Evolutionary conservation across 495 filamentous ascomycete genomes (phyloP).

Genomic region (Daldinia caldariorum): DNA sequence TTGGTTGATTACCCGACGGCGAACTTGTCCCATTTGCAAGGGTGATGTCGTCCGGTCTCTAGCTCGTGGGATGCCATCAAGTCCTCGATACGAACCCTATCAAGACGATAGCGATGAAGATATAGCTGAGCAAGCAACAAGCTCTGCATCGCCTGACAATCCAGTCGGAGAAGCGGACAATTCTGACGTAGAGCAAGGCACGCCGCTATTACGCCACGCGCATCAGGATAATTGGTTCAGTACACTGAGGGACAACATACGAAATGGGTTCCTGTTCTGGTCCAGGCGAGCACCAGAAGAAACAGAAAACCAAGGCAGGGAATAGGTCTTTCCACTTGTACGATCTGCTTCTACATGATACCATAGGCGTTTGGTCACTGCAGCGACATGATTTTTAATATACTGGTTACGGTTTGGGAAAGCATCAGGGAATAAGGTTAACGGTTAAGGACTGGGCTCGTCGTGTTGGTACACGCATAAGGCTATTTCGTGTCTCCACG

Average conservation of each 20-base stretch:
- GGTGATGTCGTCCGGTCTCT: slow-evolving; percentile 83
- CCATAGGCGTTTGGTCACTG: slow-evolving; percentile 36
- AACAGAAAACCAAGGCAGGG: slow-evolving; percentile 25
- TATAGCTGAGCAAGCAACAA: slow-evolving; percentile 27
- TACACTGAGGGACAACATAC: slow-evolving; percentile 37
- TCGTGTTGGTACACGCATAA: slow-evolving; percentile 8
- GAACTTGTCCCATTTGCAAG: slow-evolving; percentile 98
- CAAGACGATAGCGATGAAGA: slow-evolving; percentile 60
- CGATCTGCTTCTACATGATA: slow-evolving; percentile 25
- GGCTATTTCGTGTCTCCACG: slow-evolving; percentile 14
- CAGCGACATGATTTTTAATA: slow-evolving; percentile 37
- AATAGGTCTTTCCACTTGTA: slow-evolving; percentile 16
- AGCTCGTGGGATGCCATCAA: slow-evolving; percentile 58
- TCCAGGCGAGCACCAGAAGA: slow-evolving; percentile 26
- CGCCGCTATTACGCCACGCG: slow-evolving; percentile 21
- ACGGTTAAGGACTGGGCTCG: slow-evolving; percentile 16
- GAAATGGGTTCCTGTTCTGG: slow-evolving; percentile 37
- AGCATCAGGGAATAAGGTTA: slow-evolving; percentile 27
- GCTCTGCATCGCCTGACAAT: slow-evolving; percentile 38
- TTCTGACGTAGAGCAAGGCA: slow-evolving; percentile 48
- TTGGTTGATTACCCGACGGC: slow-evolving; percentile 94
- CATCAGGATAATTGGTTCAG: slow-evolving; percentile 42
- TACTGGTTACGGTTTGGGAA: slow-evolving; percentile 38
- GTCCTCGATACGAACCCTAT: slow-evolving; percentile 59
- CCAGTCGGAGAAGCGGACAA: slow-evolving; percentile 27